Conservation (phyloP, 139 green algal genomes). For the Picochlorum sp. region DNA sequence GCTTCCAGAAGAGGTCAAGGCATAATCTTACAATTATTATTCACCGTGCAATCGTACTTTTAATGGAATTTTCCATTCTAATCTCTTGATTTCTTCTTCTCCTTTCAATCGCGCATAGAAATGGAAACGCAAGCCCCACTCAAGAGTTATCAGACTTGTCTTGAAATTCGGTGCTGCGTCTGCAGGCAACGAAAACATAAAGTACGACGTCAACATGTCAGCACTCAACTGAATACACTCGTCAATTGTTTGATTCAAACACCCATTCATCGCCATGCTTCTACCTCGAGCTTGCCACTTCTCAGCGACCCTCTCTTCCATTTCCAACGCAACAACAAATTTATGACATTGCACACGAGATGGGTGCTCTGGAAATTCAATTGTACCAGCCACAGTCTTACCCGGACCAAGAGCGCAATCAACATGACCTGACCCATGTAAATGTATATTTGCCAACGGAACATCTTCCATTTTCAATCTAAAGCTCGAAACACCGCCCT, state of each 20-base stretch:
- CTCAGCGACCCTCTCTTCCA: neutral
- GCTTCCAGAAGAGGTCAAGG: conserved; percentile 15
- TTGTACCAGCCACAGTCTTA: neutral
- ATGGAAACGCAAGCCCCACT: neutral
- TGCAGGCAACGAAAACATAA: neutral
- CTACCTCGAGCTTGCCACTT: neutral
- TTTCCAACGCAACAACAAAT: neutral
- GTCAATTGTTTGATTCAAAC: neutral
- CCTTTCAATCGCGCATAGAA: neutral
- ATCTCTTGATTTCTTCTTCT: neutral
- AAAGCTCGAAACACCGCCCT: neutral
- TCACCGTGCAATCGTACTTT: neutral
- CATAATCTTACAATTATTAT: neutral
- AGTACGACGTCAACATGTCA: neutral
- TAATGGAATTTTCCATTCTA: neutral
- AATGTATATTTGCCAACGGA: neutral
- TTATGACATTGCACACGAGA: neutral
- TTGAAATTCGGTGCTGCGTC: conserved; percentile 1
- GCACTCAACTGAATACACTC: neutral
- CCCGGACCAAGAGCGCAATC: neutral
- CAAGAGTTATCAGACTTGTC: neutral
- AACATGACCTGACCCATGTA: neutral
- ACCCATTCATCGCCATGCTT: neutral
- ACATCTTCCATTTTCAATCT: neutral
- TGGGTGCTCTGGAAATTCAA: neutral